Evolutionary conservation across 2,329 filamentous ascomycete genomes (phyloP).

Genomic region (Fusarium paranaense): DNA sequence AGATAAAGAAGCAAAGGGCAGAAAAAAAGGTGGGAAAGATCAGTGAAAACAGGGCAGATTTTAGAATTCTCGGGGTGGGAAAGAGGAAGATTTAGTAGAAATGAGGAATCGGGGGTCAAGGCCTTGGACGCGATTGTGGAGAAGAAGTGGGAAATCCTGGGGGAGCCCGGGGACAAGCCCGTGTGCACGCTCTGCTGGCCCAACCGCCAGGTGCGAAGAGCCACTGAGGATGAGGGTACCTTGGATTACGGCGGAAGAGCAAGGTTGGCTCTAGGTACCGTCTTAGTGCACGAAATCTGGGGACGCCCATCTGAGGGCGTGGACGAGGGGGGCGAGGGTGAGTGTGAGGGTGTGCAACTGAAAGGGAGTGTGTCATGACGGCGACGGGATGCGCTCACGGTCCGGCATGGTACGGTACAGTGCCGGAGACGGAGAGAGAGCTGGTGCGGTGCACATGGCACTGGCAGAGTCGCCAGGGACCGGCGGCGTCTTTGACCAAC

Average conservation of each 20-base stretch:
- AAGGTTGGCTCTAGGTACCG: constrained; percentile 8
- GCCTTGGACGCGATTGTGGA: constrained; percentile 39
- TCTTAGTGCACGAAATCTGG: constrained; percentile 7
- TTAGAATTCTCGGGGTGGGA: constrained; percentile 31
- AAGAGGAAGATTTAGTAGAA: constrained; percentile 42
- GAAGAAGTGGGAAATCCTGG: constrained; percentile 46
- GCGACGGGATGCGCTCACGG: constrained; percentile 4
- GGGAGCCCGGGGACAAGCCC: constrained; percentile 38
- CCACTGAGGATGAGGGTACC: constrained; percentile 6
- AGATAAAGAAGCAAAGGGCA: constrained; percentile 7
- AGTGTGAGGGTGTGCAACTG: not conserved
- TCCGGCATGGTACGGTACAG: constrained; percentile 26
- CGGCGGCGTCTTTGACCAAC: not conserved
- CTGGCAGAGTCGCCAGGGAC: constrained; percentile 1
- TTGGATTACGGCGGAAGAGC: constrained; percentile 6
- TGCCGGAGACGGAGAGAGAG: constrained; percentile 1
- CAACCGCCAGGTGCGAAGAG: constrained; percentile 1
- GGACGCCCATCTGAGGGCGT: constrained; percentile 18
- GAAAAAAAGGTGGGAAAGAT: constrained; percentile 23
- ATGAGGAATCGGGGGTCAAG: constrained; percentile 34
- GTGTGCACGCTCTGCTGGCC: constrained; percentile 24
- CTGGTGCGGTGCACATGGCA: constrained; percentile 15
- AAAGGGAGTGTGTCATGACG: not conserved
- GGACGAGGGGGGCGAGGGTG: not conserved
- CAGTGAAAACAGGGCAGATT: constrained; percentile 21